Conservation (phyloP, 2,329 filamentous ascomycete genomes). For the Dactylellina sp. region DNA sequence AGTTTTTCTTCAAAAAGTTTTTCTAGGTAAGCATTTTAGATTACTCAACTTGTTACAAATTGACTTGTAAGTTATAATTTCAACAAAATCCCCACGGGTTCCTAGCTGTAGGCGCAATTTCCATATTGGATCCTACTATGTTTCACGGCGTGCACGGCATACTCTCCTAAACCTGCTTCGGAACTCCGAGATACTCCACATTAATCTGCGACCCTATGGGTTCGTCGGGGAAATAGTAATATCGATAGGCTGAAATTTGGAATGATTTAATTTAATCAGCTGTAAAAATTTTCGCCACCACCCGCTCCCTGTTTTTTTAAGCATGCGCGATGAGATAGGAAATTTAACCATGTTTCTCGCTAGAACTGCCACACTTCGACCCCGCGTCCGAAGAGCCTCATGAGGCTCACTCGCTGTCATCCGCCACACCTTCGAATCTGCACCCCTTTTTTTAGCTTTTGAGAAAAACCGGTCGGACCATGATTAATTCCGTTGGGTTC, state of each 20-base stretch:
- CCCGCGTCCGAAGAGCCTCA: conserved; percentile 47
- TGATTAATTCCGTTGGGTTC: conserved; percentile 19
- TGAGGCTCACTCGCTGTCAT: conserved; percentile 34
- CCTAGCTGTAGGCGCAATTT: too few relatives aligned
- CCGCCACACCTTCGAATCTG: conserved; percentile 19
- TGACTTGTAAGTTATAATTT: too few relatives aligned
- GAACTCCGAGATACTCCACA: too few relatives aligned
- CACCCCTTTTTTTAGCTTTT: conserved; percentile 1
- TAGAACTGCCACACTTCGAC: conserved; percentile 28
- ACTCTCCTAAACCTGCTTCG: too few relatives aligned
- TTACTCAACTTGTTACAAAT: too few relatives aligned
- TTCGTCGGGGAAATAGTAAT: background rate
- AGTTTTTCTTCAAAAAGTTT: too few relatives aligned
- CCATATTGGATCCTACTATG: too few relatives aligned
- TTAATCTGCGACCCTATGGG: too few relatives aligned
- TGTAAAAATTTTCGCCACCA: conserved; percentile 1
- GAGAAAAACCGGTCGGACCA: conserved; percentile 8
- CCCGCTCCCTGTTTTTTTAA: background rate
- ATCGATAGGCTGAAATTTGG: background rate
- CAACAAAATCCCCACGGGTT: too few relatives aligned
- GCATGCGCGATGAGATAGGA: background rate
- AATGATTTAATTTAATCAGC: conserved; percentile 2
- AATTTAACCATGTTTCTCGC: conserved; percentile 13
- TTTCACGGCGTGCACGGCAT: too few relatives aligned
- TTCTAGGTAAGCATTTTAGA: too few relatives aligned